phyloP scores from a whole-genome alignment of 2,329 filamentous ascomycete genomes.

The Paraphoma chrysanthemicola region DNA sequence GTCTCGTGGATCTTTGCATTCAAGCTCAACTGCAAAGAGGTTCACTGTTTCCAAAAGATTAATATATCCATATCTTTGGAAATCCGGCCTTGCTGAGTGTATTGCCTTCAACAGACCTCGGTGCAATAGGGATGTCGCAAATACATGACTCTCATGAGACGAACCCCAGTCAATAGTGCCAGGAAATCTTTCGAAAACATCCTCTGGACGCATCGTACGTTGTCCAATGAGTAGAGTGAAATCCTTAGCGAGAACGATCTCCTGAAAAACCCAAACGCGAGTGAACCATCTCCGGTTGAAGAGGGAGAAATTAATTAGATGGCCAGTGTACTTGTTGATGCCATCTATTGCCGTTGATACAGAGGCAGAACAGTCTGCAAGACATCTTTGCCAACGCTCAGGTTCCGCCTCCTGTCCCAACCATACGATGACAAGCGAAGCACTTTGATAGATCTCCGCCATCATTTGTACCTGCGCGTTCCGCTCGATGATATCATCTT shows the following conservation, averaged over 20 bases:
- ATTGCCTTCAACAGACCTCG: no score
- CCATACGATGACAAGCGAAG: background rate
- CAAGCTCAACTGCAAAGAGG: background rate
- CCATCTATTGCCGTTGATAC: background rate
- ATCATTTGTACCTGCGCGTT: background rate
- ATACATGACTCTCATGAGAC: background rate
- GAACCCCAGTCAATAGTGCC: background rate
- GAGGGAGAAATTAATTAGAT: background rate
- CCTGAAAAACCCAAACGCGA: background rate
- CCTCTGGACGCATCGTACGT: background rate
- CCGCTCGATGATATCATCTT: conserved; percentile 1
- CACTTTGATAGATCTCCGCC: conserved; percentile 2
- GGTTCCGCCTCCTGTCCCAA: background rate
- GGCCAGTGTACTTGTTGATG: background rate
- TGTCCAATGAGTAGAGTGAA: background rate
- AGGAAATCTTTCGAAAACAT: background rate
- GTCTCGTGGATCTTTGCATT: background rate
- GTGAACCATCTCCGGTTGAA: background rate
- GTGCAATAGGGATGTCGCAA: no score
- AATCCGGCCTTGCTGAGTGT: background rate
- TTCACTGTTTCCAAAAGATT: background rate
- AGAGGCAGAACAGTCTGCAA: background rate
- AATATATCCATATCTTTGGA: background rate
- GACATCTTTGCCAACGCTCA: background rate
- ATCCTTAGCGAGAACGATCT: background rate